Base-by-base conservation (phyloP, 495 filamentous ascomycete species). In the Podospora appendiculata region DNA sequence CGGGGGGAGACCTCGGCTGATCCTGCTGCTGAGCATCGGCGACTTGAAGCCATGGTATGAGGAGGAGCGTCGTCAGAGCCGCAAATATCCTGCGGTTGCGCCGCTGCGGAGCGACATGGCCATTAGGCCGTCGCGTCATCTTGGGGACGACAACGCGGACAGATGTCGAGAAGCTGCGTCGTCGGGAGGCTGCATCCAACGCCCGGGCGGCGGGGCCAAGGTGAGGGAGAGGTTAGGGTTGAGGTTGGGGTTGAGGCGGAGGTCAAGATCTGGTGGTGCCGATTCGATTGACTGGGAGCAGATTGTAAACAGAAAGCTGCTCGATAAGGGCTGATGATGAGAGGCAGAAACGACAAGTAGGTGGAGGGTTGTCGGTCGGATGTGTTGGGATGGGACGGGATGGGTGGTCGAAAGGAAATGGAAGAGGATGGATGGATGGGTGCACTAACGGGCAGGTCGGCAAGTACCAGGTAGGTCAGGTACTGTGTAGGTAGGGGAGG, bases 11-110 rank as follows among this genome's bases (percentile, higher is more conserved):
- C 49, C 48, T 61, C 64, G 51, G 55, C 56, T 60, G 55, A 55
- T 78, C 78, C 70, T 80, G 79, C 75, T 78, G 79, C 75, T 79
- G 81, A 76, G 78, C 77, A 66, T 79, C 67, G 62, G 77, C 73
- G 58, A 75, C 62, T 32, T 65, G 65, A 45, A 81, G 70, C 65
- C 73, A 75, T 47, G 77, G 72, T 16, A 83, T 58, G 45, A 81
- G 60, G 46, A 76, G 64, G 48, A 81, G 64, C 25, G 25, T 25
- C 25, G 25, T 25, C 25, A 25, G 25, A 25, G 25, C 25, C 36
- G 74, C 73, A 49, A 82, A 60, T 50, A 75, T 72, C 54, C 81
- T 57, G 25, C 75, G 55, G 56, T 74, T 66, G 57, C 71, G 73
- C 57, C 64, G 68, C 65, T 62, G 66, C 41, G 59, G 62, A 58